These are phyloP conservation scores for Pyrenophora seminiperda DNA, from an alignment of 2,329 filamentous ascomycete genomes.

Conservation along the genomic window DNA sequence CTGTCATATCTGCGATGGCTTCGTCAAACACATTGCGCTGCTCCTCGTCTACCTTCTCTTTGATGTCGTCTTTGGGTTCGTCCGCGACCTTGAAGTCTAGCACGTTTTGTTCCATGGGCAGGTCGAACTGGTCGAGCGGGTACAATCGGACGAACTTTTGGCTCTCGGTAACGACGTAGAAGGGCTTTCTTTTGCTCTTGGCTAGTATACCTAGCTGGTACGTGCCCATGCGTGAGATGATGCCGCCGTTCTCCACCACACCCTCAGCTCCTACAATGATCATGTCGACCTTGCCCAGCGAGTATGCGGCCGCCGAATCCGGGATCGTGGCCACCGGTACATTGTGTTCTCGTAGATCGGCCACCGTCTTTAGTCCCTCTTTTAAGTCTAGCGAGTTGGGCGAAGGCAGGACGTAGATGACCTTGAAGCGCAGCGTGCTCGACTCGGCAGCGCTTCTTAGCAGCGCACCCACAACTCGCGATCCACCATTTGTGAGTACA, in stretches of 20 bases:
- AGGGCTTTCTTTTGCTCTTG: constrained; percentile 71
- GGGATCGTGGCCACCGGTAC: constrained; percentile 84
- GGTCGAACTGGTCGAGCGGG: constrained; percentile 78
- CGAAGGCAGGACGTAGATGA: constrained; percentile 68
- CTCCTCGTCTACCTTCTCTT: constrained; percentile 14
- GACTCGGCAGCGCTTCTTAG: constrained; percentile 74
- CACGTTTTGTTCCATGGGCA: constrained; percentile 79
- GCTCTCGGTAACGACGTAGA: constrained; percentile 92
- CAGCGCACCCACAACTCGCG: constrained; percentile 78
- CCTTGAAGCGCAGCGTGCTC: constrained; percentile 72
- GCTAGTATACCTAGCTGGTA: constrained; percentile 87
- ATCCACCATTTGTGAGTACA: constrained; percentile 90
- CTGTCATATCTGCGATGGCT: constrained; percentile 38
- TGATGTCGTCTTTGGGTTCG: constrained; percentile 23
- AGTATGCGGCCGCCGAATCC: constrained; percentile 77
- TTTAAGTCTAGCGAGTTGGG: constrained; percentile 42
- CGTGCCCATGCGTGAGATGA: constrained; percentile 84
- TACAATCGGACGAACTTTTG: constrained; percentile 95
- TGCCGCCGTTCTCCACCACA: constrained; percentile 90
- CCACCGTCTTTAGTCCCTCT: constrained; percentile 74
- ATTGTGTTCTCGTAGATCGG: constrained; percentile 70
- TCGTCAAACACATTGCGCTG: constrained; percentile 54
- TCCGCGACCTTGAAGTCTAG: constrained; percentile 71
- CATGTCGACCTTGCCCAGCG: constrained; percentile 74
- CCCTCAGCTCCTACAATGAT: constrained; percentile 75